Evolutionary conservation across 1,284 basidiomycete species (phyloP), one percentile per base, ranked within the genome.

Genomic region (Leccinum glutinopallens): DNA sequence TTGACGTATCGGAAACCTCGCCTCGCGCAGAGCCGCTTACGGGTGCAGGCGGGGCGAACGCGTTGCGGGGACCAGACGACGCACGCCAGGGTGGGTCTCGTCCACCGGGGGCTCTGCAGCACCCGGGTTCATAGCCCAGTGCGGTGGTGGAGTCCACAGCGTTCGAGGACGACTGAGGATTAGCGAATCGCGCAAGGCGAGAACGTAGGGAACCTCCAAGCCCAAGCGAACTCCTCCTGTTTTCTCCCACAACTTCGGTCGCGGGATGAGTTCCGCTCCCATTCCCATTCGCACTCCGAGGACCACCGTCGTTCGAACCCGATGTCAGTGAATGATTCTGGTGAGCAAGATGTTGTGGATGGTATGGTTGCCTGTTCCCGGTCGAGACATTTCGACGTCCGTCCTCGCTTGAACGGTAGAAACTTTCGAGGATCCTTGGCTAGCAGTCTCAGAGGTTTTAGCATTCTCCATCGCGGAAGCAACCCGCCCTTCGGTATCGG

Each of bases 401-500:
- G 2, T 73, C 74, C 8, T 74, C 72, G 33, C 66, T 64, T 15
- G 66, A 64, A 32, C 68, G 74, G 63, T 75, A 64, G 46, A 73
- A 59, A 17, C 55, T 70, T 37, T 75, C 72, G 0, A 75, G 60
- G 17, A 73, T 57, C 53, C 72, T 61, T 7, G 69, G n/a, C 79
- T 77, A 12, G 77, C 76, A 29, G 67, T 70, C 35, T 78, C 77
- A 22, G 76, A 65, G 29, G 70, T 66, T 29, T 75, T 73, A 9
- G 76, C 49, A 53, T 77, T 76, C 49, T 73, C 73, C 39, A 72
- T 68, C 69, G 75, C 72, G 32, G 76, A 66, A 29, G 64, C 43
- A 54, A 79, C 74, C 62, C 77, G 78, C n/a, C 71, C 71, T 61
- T 76, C 76, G 61, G 65, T 64, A 53, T 68, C 61, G 10, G 61